These are phyloP conservation scores for Coemansia sp. DNA, from an alignment of 192 early-diverging fungal species.

Conservation along the genomic window DNA sequence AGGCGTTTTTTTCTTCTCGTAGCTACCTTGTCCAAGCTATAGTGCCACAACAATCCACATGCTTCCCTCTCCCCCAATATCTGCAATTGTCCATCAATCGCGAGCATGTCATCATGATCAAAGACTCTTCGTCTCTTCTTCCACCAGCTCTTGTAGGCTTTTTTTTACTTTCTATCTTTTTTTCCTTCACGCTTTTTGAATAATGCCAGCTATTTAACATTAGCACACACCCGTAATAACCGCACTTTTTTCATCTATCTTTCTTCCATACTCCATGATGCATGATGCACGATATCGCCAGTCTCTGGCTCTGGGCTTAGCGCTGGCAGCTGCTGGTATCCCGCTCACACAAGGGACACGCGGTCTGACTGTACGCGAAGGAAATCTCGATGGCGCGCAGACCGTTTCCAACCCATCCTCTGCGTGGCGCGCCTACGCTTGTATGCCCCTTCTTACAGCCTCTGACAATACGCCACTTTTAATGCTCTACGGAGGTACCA, in stretches of 20 bases:
- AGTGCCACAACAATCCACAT: background rate
- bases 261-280: background rate
- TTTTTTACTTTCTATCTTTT: background rate
- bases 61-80: background rate
- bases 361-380: slow-evolving; percentile 20
- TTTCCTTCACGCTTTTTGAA: background rate
- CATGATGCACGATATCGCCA: slow-evolving; percentile 4
- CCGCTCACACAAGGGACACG: background rate
- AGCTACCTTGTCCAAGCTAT: background rate
- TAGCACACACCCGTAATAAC: background rate
- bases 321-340: background rate
- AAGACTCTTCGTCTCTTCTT: background rate
- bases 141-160: background rate
- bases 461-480: slow-evolving; percentile 39
- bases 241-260: background rate
- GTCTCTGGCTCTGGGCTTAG: background rate
- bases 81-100: background rate
- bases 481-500: slow-evolving; percentile 56
- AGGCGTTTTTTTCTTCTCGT: background rate
- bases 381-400: slow-evolving; percentile 38
- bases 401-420: slow-evolving; percentile 32
- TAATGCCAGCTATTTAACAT: slow-evolving; percentile 1
- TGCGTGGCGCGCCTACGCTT: slow-evolving; percentile 50
- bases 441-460: slow-evolving; percentile 51
- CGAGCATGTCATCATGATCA: background rate